These are phyloP conservation scores for Coemansia sp. DNA, from an alignment of 192 early-diverging fungal species.

Conservation along the genomic window DNA sequence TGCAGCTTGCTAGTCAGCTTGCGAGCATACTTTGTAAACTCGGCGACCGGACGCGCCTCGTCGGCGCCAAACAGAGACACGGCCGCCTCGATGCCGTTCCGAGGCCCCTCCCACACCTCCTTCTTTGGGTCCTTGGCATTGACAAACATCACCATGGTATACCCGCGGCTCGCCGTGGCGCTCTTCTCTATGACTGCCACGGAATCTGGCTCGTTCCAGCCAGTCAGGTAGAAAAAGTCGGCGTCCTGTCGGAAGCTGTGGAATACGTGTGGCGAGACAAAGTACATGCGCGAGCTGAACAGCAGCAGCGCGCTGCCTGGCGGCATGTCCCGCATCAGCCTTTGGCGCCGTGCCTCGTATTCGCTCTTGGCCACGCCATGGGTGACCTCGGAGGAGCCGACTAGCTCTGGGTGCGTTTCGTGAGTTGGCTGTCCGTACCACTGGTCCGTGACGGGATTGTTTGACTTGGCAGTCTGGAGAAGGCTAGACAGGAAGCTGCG, in stretches of 20 bases:
- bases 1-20: conserved; percentile 17
- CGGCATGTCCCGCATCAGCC: conserved; percentile 65
- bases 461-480: conserved; percentile 44
- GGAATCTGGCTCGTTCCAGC: conserved; percentile 93
- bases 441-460: conserved; percentile 42
- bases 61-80: conserved; percentile 82
- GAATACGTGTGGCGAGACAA: conserved; percentile 90
- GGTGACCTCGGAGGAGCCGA: conserved; percentile 76
- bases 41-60: conserved; percentile 53
- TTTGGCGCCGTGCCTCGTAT: conserved; percentile 74
- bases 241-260: conserved; percentile 95
- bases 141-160: conserved; percentile 88
- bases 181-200: conserved; percentile 69
- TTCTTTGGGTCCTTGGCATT: conserved; percentile 70
- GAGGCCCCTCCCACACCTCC: conserved; percentile 94
- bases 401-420: conserved; percentile 82
- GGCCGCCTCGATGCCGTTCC: conserved; percentile 80
- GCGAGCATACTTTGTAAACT: conserved; percentile 20
- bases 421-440: conserved; percentile 80
- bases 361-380: conserved; percentile 77
- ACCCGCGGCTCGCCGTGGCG: conserved; percentile 51
- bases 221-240: conserved; percentile 87
- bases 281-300: conserved; percentile 77
- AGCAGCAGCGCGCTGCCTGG: conserved; percentile 70
- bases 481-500: conserved; percentile 35